phyloP scores from a whole-genome alignment of 495 filamentous ascomycete genomes.

The Lasiosphaeria hispida region DNA sequence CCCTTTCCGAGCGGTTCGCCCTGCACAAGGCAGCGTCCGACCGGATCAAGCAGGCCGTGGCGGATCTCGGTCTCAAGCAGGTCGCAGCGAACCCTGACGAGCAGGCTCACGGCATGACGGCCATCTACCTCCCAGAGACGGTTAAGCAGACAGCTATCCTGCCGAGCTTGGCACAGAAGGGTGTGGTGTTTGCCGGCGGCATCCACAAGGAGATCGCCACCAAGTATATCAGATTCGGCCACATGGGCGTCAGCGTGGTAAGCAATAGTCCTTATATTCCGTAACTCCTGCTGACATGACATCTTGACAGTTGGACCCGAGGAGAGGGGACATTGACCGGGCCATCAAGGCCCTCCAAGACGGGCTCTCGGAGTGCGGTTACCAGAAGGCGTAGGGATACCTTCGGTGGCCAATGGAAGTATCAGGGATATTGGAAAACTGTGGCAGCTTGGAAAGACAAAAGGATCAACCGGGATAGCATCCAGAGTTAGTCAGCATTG shows the following conservation, averaged over 20 bases:
- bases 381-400: conserved; percentile 47
- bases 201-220: conserved; percentile 75
- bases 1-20: conserved; percentile 76
- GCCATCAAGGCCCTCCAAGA: conserved; percentile 75
- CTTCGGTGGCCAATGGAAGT: too few species aligned
- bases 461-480: neutral
- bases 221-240: conserved; percentile 66
- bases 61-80: conserved; percentile 80
- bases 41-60: conserved; percentile 75
- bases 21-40: conserved; percentile 72
- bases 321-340: conserved; percentile 70
- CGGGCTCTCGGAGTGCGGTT: conserved; percentile 68
- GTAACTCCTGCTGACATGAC: conserved; percentile 10
- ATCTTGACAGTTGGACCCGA: conserved; percentile 52
- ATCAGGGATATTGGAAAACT: neutral
- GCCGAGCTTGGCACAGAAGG: conserved; percentile 82
- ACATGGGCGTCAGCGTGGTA: conserved; percentile 93
- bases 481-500: too few species aligned
- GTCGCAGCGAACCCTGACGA: conserved; percentile 78
- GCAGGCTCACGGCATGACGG: conserved; percentile 97
- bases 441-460: neutral
- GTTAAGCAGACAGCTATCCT: conserved; percentile 77
- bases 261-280: conserved; percentile 20
- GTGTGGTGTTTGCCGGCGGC: conserved; percentile 90
- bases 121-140: conserved; percentile 87